Evolutionary conservation across 2,329 filamentous ascomycete species (phyloP).

Genomic region (Trichoderma sp.): DNA sequence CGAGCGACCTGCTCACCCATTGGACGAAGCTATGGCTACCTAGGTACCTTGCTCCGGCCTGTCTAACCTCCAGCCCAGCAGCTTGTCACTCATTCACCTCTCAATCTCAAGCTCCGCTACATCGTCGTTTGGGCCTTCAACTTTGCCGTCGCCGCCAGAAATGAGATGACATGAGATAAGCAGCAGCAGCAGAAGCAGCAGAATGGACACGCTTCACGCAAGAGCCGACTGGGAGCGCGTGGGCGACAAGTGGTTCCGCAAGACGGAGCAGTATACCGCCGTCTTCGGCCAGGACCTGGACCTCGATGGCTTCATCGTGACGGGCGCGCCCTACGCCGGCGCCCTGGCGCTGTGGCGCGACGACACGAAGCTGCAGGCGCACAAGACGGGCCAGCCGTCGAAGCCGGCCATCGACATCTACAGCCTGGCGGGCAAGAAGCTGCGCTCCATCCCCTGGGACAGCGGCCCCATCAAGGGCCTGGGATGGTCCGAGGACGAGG

Average conservation of each 20-base stretch:
- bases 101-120: conserved; percentile 5
- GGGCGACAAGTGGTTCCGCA: conserved; percentile 92
- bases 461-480: conserved; percentile 83
- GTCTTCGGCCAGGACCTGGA: conserved; percentile 93
- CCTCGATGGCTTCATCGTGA: conserved; percentile 90
- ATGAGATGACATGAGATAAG: conserved; percentile 37
- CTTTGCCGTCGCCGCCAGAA: conserved; percentile 23
- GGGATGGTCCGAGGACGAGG: conserved; percentile 96
- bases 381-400: conserved; percentile 68
- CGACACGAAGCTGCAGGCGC: conserved; percentile 79
- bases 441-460: conserved; percentile 88
- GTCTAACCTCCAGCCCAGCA: conserved; percentile 7
- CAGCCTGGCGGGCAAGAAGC: conserved; percentile 85
- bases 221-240: conserved; percentile 93
- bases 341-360: conserved; percentile 93
- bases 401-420: conserved; percentile 93
- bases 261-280: conserved; percentile 87
- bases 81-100: conserved; percentile 2
- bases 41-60: conserved; percentile 1
- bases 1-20: conserved; percentile 36
- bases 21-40: conserved; percentile 25
- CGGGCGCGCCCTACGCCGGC: conserved; percentile 89
- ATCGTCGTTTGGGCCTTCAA: background rate
- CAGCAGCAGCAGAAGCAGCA: conserved; percentile 20
- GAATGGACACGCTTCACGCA: conserved; percentile 63